A percentile compares a stretch with the other conserved stretches of the same genome.
phyloP scores from a whole-genome alignment of 371 early-diverging fungal species.

The Mortierella sp. region DNA sequence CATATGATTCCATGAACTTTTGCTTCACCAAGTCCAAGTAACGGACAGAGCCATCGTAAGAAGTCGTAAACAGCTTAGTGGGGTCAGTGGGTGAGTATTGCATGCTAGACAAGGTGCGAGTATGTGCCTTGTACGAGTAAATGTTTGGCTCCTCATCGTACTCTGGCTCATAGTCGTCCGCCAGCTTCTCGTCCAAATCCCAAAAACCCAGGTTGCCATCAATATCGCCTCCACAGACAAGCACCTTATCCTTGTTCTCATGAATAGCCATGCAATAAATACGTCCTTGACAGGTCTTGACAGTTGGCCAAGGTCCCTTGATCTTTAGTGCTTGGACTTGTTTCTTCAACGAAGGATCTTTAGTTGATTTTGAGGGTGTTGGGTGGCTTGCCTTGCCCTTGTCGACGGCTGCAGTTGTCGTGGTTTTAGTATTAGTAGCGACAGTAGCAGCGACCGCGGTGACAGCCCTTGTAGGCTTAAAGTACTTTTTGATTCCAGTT shows the following conservation, averaged over 20 bases:
- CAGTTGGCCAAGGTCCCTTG: conserved; percentile 61
- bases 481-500: conserved; percentile 40
- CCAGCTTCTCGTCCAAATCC: conserved; percentile 65
- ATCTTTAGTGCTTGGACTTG: conserved; percentile 35
- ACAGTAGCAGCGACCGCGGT: conserved; percentile 13
- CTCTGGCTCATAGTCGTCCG: conserved; percentile 60
- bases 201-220: conserved; percentile 77
- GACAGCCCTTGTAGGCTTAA: conserved; percentile 14
- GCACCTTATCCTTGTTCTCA: conserved; percentile 67
- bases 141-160: conserved; percentile 65
- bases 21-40: conserved; percentile 72
- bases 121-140: conserved; percentile 72
- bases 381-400: conserved; percentile 25
- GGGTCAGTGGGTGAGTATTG: conserved; percentile 65
- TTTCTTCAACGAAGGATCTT: conserved; percentile 37
- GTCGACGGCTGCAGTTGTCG: conserved; percentile 9
- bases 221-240: conserved; percentile 74
- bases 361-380: conserved; percentile 9
- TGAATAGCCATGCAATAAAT: conserved; percentile 73
- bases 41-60: conserved; percentile 77
- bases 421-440: not conserved
- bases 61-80: conserved; percentile 67
- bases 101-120: conserved; percentile 65
- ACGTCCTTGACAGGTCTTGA: conserved; percentile 71
- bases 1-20: conserved; percentile 63